Percentiles rank a stretch among this genome's conserved stretches.
Conservation (phyloP, 139 green algal species). For the Chlorella sorokiniana region DNA sequence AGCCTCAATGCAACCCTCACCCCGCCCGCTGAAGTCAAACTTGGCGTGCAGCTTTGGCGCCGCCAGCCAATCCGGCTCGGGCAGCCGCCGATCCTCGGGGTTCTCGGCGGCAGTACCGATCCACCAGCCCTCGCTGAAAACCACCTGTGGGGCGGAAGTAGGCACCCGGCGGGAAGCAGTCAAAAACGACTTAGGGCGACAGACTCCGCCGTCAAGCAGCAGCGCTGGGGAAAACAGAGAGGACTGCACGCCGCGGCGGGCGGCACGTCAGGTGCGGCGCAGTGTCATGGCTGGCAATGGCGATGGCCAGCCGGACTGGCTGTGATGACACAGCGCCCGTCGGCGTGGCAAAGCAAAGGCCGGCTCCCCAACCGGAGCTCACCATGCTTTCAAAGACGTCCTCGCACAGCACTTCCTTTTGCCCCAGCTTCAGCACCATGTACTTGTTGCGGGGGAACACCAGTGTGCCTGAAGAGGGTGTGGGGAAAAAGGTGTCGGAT, state of each 20-base stretch:
- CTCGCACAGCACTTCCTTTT: constrained; percentile 71
- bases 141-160: constrained; percentile 52
- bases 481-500: not conserved
- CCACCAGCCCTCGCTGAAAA: constrained; percentile 84
- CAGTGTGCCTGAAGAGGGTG: constrained; percentile 22
- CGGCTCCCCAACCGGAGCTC: not conserved
- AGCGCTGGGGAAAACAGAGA: not conserved
- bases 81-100: constrained; percentile 74
- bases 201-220: not conserved
- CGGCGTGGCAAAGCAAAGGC: not conserved
- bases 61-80: constrained; percentile 65
- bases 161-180: no score
- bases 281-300: no score
- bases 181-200: not conserved
- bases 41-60: constrained; percentile 17
- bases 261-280: not conserved
- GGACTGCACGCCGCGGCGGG: no score
- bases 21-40: constrained; percentile 26
- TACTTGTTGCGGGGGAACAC: constrained; percentile 58
- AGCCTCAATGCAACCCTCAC: not conserved
- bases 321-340: not conserved
- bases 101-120: constrained; percentile 82
- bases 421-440: constrained; percentile 68
- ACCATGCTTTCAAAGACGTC: constrained; percentile 90
- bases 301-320: no score